Conservation (phyloP, 306 rosid genomes). For the Castanea crenata region DNA sequence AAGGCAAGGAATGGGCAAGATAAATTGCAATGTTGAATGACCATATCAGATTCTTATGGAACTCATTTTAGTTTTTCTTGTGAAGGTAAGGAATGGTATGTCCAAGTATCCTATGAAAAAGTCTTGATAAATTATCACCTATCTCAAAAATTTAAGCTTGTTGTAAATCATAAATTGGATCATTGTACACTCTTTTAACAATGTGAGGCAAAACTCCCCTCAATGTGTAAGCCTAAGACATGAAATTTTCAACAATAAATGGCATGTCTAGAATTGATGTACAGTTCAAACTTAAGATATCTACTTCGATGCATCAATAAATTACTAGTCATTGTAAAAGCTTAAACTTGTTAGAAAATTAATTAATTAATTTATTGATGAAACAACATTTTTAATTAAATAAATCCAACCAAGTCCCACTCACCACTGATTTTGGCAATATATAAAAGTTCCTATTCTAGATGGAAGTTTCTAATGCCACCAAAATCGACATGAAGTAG, state of each 20-base stretch:
- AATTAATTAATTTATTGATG: not conserved
- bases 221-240: not conserved
- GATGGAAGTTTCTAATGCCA: not conserved
- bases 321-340: not conserved
- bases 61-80: not conserved
- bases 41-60: not conserved
- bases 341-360: not conserved
- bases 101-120: not conserved
- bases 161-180: not conserved
- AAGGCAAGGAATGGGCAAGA: not conserved
- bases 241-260: not conserved
- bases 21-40: not conserved
- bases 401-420: too few relatives aligned
- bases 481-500: not conserved
- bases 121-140: not conserved
- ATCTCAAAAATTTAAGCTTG: not conserved
- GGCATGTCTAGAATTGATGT: not conserved
- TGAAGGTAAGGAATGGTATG: not conserved
- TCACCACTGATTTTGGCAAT: not conserved
- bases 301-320: not conserved
- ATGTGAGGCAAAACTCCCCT: not conserved
- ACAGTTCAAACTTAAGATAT: not conserved
- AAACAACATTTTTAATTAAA: not conserved
- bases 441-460: not conserved
- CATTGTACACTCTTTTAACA: not conserved